Base-by-base conservation (phyloP, 2,329 filamentous ascomycete species). In the Verticillium tricorpus region DNA sequence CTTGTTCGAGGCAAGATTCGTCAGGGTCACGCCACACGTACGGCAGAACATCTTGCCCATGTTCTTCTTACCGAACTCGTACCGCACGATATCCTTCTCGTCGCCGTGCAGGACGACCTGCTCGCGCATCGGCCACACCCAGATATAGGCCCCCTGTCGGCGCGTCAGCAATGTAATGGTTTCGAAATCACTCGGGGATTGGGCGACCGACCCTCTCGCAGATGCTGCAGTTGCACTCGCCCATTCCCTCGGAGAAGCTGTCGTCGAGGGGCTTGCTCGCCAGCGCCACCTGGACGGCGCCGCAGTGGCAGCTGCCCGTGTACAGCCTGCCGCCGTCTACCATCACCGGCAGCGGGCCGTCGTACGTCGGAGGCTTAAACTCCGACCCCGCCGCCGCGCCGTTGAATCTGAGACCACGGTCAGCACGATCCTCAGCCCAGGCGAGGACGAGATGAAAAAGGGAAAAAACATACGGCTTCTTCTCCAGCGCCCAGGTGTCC, bases 231-330 rank as follows among this genome's bases (percentile, higher is more conserved):
- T 82, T 80, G 72, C 82, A 84, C 58, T 82, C 78, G 1, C 71
- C 28, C 5, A 76, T 64, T 1, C 14, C 58, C 14, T 72, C 73
- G 3, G 69, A 60, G 32, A 64, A 73, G 12, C 68, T 76, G 67
- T 70, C 73, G 67, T 79, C 74, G 11, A 84, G 67, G 1, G 79
- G 75, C 64, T 77, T 76, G 61, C 73, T 72, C 58, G 72, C 75
- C 39, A 83, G 50, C 1, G 80, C 78, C 1, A 82, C 60, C 17
- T 71, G 77, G 28, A 85, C 73, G 22, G 76, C 77, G 32, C 82
- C 82, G 68, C 82, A 85, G 70, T 85, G 82, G 68, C 82, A 85
- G 68, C 79, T 78, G 9, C 82, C 82, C 15, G 77, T 77, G 66
- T 83, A 82, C 11, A 77, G 59, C 66, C 73, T 74, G 45, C 73